These are phyloP conservation scores for Digitaria exilis DNA, from an alignment of 202 grass and related monocot genomes.

Conservation along the genomic window DNA sequence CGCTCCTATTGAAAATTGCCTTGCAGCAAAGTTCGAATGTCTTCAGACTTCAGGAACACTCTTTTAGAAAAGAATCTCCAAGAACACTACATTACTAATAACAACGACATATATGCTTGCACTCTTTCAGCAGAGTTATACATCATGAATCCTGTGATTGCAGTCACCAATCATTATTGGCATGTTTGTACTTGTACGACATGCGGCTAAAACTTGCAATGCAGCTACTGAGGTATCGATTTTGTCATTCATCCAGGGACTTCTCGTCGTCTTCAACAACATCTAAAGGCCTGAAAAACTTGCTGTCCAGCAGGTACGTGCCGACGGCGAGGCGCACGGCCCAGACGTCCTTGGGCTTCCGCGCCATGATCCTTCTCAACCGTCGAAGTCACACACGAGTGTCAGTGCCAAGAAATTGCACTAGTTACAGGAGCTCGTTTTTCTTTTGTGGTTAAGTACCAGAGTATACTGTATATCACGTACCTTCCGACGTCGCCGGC, in stretches of 20 bases:
- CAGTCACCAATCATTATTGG: not conserved
- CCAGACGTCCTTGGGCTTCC: constrained; percentile 94
- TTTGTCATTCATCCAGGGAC: not conserved
- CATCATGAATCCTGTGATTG: not conserved
- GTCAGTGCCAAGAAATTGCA: not conserved
- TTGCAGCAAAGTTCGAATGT: not conserved
- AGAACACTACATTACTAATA: no score
- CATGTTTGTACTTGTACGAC: not conserved
- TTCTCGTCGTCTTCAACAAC: not conserved
- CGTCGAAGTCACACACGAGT: not conserved
- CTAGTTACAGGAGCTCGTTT: not conserved
- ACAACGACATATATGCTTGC: not conserved
- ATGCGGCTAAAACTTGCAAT: not conserved
- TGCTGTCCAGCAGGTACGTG: constrained; percentile 73
- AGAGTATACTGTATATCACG: not conserved
- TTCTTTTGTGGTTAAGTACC: not conserved
- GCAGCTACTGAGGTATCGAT: not conserved
- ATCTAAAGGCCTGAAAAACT: constrained; percentile 73
- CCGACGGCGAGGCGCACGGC: constrained; percentile 76
- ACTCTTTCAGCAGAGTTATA: not conserved
- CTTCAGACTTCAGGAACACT: no score
- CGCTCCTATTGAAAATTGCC: not conserved
- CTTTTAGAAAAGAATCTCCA: no score
- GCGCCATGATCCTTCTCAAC: constrained; percentile 58
- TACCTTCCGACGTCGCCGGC: constrained; percentile 86